phyloP scores from a whole-genome alignment of 2,329 filamentous ascomycete genomes.

The Apiospora hydei region DNA sequence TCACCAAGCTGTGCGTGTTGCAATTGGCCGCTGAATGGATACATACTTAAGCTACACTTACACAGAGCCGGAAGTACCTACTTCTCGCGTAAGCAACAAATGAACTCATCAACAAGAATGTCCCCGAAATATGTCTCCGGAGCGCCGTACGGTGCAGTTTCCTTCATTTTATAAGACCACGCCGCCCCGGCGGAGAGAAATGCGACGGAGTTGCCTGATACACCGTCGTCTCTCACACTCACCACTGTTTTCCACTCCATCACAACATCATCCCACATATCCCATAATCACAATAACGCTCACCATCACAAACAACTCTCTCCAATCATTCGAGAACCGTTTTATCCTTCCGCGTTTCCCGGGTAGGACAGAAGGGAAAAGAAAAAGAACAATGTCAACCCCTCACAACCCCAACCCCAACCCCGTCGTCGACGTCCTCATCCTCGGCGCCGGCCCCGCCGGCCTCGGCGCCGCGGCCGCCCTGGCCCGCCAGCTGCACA shows the following conservation, averaged over 20 bases:
- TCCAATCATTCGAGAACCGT: too few species aligned
- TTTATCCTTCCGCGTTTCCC: too few species aligned
- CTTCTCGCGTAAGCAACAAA: background rate
- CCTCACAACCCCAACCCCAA: too few species aligned
- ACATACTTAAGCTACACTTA: background rate
- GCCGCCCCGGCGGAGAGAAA: too few species aligned
- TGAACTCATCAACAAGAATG: background rate
- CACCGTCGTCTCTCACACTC: background rate
- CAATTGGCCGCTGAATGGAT: background rate
- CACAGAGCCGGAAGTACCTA: background rate
- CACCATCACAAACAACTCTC: too few species aligned
- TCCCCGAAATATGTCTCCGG: slow-evolving; percentile 7
- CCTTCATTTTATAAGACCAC: background rate
- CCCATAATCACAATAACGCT: too few species aligned
- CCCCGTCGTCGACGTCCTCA: slow-evolving; percentile 3
- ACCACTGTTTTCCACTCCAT: background rate
- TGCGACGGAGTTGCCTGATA: background rate
- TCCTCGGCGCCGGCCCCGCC: slow-evolving; percentile 25
- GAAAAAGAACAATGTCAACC: too few species aligned
- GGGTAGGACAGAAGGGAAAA: too few species aligned
- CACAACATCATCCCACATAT: background rate
- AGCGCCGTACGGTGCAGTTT: background rate
- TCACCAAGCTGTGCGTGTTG: background rate
- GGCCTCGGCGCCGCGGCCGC: slow-evolving; percentile 7
- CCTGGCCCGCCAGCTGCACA: slow-evolving; percentile 22